Base-by-base conservation (phyloP, 352 stramenopile genomes). In the Globisporangium parvum region DNA sequence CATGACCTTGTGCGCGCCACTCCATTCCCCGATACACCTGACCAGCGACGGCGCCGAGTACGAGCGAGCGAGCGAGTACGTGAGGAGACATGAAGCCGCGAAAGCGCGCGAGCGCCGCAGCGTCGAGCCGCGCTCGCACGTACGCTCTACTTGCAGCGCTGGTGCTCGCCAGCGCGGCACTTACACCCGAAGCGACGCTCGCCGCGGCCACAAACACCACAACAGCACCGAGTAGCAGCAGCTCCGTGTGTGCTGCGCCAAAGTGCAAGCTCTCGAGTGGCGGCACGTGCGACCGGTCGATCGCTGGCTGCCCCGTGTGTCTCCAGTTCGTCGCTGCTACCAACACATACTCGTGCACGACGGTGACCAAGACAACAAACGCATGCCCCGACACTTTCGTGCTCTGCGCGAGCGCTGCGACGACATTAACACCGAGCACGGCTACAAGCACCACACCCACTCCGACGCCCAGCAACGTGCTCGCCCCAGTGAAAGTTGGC, bases 331-430 rank as follows among this genome's bases (percentile, higher is more conserved):
- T 59, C n/a, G 15, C 28, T 12, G 24, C 35, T 0, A 42, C 17
- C 17, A 51, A 50, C n/a, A 21, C 18, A 28, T 59, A 55, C 45
- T 26, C 15, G 6, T 64, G 57, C 51, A 64, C 57, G 24, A 53
- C 39, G 6, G 12, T 53, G 6, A 17, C 47, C n/a, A 51, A 44
- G 49, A 49, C 44, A 21, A 59, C 51, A 0, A 53, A 57, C 8
- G 6, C 21, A 14, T 64, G 57, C 15, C 23, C 57, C 6, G 26
- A 31, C 17, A 44, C 44, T 28, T 55, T 42, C 18, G 24, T 42
- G 21, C 31, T 15, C 24, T 54, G 57, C 14, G 17, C 35, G 15
- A 58, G 57, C 20, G 21, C 42, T 4, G 11, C 20, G 6, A 45
- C 21, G 20, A 45, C 40, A 20, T 33, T 14, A 18, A 14, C 15